These are phyloP conservation scores for Metrosideros polymorpha DNA, from an alignment of 441 rosid species.

Conservation along the genomic window DNA sequence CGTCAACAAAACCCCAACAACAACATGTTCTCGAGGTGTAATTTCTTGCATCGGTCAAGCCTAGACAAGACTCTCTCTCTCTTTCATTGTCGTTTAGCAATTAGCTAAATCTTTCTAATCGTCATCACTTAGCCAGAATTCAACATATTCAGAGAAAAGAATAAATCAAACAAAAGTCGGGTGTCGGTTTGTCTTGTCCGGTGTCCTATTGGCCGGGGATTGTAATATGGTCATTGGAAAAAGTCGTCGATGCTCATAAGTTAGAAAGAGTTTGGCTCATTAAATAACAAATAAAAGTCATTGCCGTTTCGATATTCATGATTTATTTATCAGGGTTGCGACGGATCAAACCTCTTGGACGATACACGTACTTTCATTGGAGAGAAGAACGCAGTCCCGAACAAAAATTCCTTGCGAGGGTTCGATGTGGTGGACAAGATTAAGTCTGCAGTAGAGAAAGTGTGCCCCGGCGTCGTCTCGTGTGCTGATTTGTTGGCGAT, in stretches of 20 bases:
- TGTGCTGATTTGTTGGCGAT: not conserved
- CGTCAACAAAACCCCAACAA: not conserved
- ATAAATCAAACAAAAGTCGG: not conserved
- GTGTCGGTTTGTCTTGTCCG: not conserved
- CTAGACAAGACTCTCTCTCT: not conserved
- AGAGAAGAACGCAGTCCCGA: not conserved
- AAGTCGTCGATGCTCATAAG: no score
- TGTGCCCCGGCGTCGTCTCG: not conserved
- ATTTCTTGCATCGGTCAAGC: not conserved
- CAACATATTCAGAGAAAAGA: not conserved
- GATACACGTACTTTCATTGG: not conserved
- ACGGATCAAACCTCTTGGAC: not conserved
- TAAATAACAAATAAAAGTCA: not conserved
- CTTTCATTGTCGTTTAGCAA: not conserved
- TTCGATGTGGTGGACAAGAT: not conserved
- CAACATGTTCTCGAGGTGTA: not conserved
- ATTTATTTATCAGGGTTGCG: not conserved
- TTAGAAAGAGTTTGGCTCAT: no score
- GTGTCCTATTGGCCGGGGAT: no score
- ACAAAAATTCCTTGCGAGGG: not conserved
- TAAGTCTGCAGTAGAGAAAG: not conserved
- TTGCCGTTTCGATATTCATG: not conserved
- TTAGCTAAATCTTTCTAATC: not conserved
- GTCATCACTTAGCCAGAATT: not conserved
- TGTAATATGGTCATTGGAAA: no score